A percentile compares a stretch with the other conserved stretches of the same genome.
Conservation (phyloP, 768 basidiomycete genomes). For the Gloeostereum incarnatum region DNA sequence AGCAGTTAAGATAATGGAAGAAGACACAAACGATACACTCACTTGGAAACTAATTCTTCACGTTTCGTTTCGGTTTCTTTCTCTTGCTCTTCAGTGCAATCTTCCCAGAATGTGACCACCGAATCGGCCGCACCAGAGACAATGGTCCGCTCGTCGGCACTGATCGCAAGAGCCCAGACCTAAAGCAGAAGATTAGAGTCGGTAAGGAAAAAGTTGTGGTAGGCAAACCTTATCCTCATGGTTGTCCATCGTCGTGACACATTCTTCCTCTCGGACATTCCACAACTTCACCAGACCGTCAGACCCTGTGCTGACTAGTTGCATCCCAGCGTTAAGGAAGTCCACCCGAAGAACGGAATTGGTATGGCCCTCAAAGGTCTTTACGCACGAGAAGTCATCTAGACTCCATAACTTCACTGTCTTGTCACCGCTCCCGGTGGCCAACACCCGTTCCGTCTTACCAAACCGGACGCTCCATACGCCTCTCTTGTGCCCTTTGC, state of each 20-base stretch:
- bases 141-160: conserved; percentile 71
- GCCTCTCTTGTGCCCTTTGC: conserved; percentile 94
- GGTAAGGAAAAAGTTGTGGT: conserved; percentile 1
- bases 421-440: conserved; percentile 92
- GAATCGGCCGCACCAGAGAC: conserved; percentile 96
- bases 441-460: conserved; percentile 71
- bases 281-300: conserved; percentile 96
- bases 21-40: conserved; percentile 18
- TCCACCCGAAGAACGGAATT: conserved; percentile 94
- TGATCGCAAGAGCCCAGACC: conserved; percentile 95
- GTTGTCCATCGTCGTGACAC: conserved; percentile 84
- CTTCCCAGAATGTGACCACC: conserved; percentile 92
- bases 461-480: conserved; percentile 94
- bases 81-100: conserved; percentile 82
- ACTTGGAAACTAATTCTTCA: conserved; percentile 75
- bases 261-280: conserved; percentile 86
- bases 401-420: conserved; percentile 92
- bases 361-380: conserved; percentile 97
- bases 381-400: conserved; percentile 87
- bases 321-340: conserved; percentile 75
- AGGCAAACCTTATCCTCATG: conserved; percentile 90
- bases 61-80: conserved; percentile 66
- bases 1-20: conserved; percentile 6
- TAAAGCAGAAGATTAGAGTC: conserved; percentile 19
- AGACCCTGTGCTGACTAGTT: conserved; percentile 84